Base-by-base conservation (phyloP, 2,329 filamentous ascomycete species). In the Dothideomycetes sp. region DNA sequence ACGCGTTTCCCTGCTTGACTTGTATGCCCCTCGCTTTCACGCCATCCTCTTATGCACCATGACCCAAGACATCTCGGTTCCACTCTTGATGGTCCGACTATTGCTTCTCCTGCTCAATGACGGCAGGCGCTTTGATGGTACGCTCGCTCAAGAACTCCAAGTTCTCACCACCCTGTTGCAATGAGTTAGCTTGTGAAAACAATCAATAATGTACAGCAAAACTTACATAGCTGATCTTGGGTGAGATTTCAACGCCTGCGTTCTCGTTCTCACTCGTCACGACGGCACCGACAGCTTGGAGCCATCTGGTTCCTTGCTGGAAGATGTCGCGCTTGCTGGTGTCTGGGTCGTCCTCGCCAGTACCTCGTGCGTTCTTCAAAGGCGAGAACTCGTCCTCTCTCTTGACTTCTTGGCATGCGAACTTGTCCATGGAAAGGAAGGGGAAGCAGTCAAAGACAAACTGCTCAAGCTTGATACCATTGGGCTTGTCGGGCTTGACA, bases 371-470 rank as follows among this genome's bases (percentile, higher is more conserved):
- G 58, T 98, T 98, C 79, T 98, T 98, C 51, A 98, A 70, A 4
- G 91, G 91, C 19, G 87, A 95, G 69, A 98, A 98, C 67, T 98
- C 91, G 53, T 98, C 91, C 69, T 95, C 88, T 47, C 91, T 85
- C 63, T 80, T 85, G 38, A 98, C 91, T 67, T 98, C 91, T 68
- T 96, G 82, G 64, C 81, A 94, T 17, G 88, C 91, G 58, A 98
- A 98, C 67, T 93, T 87, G 51, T 80, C 74, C 49, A 98, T 77
- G 13, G 80, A 69, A 38, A 94, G 71, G 70, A 89, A 75, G 46
- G 89, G 88, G 73, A 98, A 98, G 58, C 94, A 91, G 60, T 98
- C 91, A 59, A 98, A 98, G 46, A 98, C 88, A 55, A 96, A 98
- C 65, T 96, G 91, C 73, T 98, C 91, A 27, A 98, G 77, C 73